A percentile compares a stretch with the other conserved stretches of the same genome.
phyloP scores from a whole-genome alignment of 441 rosid species.

The Populus hybrid region DNA sequence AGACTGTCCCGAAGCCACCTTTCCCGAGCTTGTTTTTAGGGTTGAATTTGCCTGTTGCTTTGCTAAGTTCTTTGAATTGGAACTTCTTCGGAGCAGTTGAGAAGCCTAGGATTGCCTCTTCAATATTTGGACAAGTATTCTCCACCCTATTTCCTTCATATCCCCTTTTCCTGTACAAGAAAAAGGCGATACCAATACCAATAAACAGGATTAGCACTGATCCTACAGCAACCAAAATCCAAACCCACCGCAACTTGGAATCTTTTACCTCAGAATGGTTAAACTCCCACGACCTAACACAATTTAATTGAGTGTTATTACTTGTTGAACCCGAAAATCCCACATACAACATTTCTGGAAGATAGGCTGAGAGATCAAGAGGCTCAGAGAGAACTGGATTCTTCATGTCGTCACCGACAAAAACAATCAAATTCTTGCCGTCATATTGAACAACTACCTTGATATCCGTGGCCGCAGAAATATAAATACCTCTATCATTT shows the following conservation, averaged over 20 bases:
- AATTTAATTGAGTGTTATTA: slow-evolving; percentile 41
- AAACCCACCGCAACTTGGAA: slow-evolving; percentile 29
- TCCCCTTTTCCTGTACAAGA: slow-evolving; percentile 28
- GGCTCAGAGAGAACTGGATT: slow-evolving; percentile 34
- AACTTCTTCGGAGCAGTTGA: slow-evolving; percentile 55
- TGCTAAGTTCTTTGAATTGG: slow-evolving; percentile 44
- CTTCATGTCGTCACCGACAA: slow-evolving; percentile 25
- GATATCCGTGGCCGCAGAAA: slow-evolving; percentile 16
- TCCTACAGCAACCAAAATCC: slow-evolving; percentile 26
- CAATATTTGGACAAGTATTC: slow-evolving; percentile 36
- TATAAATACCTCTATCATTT: slow-evolving; percentile 26
- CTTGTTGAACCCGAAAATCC: slow-evolving; percentile 76
- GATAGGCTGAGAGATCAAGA: slow-evolving; percentile 46
- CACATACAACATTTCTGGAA: slow-evolving; percentile 47
- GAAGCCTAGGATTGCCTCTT: slow-evolving; percentile 42
- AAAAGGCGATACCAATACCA: neutral
- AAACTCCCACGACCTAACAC: slow-evolving; percentile 57
- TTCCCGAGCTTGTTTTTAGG: slow-evolving; percentile 55
- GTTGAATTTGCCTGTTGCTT: slow-evolving; percentile 54
- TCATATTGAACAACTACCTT: slow-evolving; percentile 38
- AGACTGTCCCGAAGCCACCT: slow-evolving; percentile 77
- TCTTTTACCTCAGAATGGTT: slow-evolving; percentile 26
- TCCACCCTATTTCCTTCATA: slow-evolving; percentile 16
- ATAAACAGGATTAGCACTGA: slow-evolving; percentile 7
- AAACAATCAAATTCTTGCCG: slow-evolving; percentile 42